Evolutionary conservation across 2,329 filamentous ascomycete genomes (phyloP).

Genomic region (Arthrocladium fulminans): DNA sequence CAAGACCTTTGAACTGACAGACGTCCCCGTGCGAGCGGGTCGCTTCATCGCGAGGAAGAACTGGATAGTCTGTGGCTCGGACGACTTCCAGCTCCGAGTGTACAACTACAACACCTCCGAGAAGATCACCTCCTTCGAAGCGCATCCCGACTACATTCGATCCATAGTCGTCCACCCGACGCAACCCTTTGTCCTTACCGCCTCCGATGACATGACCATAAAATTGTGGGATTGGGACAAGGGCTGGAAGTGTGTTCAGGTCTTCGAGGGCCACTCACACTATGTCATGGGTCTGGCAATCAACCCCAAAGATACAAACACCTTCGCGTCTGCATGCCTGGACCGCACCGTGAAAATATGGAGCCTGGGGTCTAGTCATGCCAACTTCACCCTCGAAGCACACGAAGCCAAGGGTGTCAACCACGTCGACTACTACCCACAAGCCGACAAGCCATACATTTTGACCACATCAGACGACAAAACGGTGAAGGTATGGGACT

Average conservation of each 20-base stretch:
- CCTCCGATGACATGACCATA: constrained; percentile 97
- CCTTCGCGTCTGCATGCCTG: constrained; percentile 84
- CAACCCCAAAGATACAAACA: constrained; percentile 80
- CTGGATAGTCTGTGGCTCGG: constrained; percentile 93
- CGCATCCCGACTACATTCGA: constrained; percentile 92
- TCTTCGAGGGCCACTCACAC: constrained; percentile 92
- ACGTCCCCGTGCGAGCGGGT: constrained; percentile 93
- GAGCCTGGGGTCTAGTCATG: constrained; percentile 85
- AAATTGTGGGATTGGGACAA: constrained; percentile 99
- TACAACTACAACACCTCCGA: constrained; percentile 99
- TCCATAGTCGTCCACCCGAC: constrained; percentile 93
- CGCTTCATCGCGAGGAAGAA: constrained; percentile 97
- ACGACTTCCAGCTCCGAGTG: constrained; percentile 81
- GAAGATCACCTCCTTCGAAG: constrained; percentile 46
- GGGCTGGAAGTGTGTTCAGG: constrained; percentile 92
- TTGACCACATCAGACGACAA: constrained; percentile 94
- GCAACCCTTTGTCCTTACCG: constrained; percentile 90
- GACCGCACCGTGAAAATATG: constrained; percentile 97
- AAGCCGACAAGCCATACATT: constrained; percentile 68
- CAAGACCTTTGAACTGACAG: constrained; percentile 97
- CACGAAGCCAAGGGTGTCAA: constrained; percentile 98
- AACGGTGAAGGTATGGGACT: constrained; percentile 98
- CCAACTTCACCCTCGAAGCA: constrained; percentile 94
- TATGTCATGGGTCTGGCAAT: constrained; percentile 71
- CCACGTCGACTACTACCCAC: constrained; percentile 79